Conservation (phyloP, 257 asterid species). For the Solanum arcanum region DNA sequence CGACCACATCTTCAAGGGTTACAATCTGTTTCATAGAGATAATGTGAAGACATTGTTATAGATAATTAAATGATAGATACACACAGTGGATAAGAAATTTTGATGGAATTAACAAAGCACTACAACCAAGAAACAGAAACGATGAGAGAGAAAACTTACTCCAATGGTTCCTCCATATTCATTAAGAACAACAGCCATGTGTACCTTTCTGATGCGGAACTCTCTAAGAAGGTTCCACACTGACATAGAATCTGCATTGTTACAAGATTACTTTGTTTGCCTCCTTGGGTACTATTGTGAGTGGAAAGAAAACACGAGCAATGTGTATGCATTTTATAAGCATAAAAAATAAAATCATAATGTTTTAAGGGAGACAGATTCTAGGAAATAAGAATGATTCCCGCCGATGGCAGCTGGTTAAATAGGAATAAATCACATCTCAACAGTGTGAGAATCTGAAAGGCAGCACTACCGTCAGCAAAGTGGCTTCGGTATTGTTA, state of each 20-base stretch:
- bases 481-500: neutral
- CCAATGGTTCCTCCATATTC: slow-evolving; percentile 99
- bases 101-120: neutral
- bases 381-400: neutral
- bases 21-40: slow-evolving; percentile 52
- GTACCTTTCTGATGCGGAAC: slow-evolving; percentile 98
- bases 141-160: slow-evolving; percentile 32
- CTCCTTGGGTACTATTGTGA: neutral
- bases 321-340: neutral
- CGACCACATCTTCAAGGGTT: slow-evolving; percentile 98
- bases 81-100: neutral
- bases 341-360: neutral
- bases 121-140: neutral
- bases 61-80: neutral
- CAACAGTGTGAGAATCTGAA: neutral
- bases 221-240: slow-evolving; percentile 99
- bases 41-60: neutral
- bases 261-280: neutral
- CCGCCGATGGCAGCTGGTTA: neutral
- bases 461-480: neutral
- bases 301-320: neutral
- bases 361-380: neutral
- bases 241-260: slow-evolving; percentile 88
- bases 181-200: slow-evolving; percentile 98
- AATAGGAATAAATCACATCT: neutral